phyloP scores from a whole-genome alignment of 495 filamentous ascomycete species.

The Annulohypoxylon moriforme region DNA sequence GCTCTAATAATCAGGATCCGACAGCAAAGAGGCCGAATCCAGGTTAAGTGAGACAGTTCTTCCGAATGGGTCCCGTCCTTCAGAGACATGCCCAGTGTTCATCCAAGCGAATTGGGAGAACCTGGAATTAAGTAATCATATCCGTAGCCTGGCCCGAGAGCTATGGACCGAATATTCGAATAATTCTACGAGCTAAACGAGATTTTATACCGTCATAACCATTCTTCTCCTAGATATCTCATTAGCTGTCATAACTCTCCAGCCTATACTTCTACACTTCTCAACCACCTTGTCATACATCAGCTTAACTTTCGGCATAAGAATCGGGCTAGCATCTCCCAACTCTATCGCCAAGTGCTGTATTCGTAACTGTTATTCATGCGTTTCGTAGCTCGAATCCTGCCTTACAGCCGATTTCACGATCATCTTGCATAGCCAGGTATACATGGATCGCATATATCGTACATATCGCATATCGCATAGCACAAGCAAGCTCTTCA shows the following conservation, averaged over 20 bases:
- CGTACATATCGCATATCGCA: slow-evolving; percentile 20
- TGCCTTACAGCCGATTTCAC: slow-evolving; percentile 6
- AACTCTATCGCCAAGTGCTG: slow-evolving; percentile 8
- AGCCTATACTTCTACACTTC: neutral
- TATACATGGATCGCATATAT: slow-evolving; percentile 14
- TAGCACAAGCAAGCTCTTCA: slow-evolving; percentile 20
- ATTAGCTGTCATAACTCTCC: neutral
- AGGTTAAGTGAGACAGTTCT: slow-evolving; percentile 37
- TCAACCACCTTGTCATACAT: slow-evolving; percentile 1
- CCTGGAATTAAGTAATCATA: slow-evolving; percentile 32
- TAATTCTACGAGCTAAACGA: slow-evolving; percentile 5
- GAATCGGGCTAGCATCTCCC: neutral
- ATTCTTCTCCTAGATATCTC: slow-evolving; percentile 16
- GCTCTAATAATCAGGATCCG: slow-evolving; percentile 22
- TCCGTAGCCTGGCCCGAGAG: neutral
- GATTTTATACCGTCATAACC: slow-evolving; percentile 23
- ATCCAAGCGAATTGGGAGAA: slow-evolving; percentile 30
- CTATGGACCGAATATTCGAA: slow-evolving; percentile 8
- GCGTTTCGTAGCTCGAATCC: slow-evolving; percentile 26
- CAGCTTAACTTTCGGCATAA: neutral
- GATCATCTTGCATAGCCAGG: slow-evolving; percentile 35
- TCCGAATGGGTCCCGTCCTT: slow-evolving; percentile 24
- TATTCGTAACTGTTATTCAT: slow-evolving; percentile 2
- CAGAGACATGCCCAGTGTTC: slow-evolving; percentile 34
- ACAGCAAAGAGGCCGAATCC: slow-evolving; percentile 20